phyloP scores from a whole-genome alignment of 768 basidiomycete genomes.

The Mycena metata region DNA sequence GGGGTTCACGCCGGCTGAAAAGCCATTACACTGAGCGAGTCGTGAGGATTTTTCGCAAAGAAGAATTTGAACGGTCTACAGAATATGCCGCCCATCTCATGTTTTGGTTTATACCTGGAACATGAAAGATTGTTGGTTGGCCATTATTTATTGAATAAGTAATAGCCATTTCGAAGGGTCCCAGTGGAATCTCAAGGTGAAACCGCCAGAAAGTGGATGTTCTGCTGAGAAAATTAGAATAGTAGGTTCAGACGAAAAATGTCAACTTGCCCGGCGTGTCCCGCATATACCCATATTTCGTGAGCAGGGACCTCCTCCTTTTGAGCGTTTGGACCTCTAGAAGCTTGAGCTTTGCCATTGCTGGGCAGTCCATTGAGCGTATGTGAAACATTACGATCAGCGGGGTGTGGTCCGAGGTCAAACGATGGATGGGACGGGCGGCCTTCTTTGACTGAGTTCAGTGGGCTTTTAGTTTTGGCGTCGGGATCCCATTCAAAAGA shows the following conservation, averaged over 20 bases:
- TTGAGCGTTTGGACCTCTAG: constrained; percentile 51
- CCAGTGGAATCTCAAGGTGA: constrained; percentile 84
- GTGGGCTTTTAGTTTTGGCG: constrained; percentile 31
- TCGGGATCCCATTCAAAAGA: constrained; percentile 84
- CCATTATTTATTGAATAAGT: constrained; percentile 88
- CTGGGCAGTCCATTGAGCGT: constrained; percentile 43
- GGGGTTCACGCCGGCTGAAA: constrained; percentile 90
- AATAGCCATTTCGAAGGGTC: constrained; percentile 78
- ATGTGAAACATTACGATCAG: constrained; percentile 73
- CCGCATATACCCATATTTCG: constrained; percentile 79
- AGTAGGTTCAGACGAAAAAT: constrained; percentile 8
- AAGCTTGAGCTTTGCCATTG: constrained; percentile 37
- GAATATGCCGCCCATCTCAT: constrained; percentile 94
- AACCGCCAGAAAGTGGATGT: constrained; percentile 97
- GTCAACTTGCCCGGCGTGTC: constrained; percentile 62
- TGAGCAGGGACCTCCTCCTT: constrained; percentile 67
- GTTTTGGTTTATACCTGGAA: constrained; percentile 85
- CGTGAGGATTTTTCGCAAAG: constrained; percentile 12
- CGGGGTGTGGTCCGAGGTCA: constrained; percentile 80
- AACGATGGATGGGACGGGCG: constrained; percentile 55
- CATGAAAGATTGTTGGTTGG: constrained; percentile 74
- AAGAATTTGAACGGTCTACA: constrained; percentile 56
- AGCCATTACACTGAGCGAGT: constrained; percentile 81
- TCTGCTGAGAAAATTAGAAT: constrained; percentile 52
- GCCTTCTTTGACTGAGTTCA: constrained; percentile 22